Base-by-base conservation (phyloP, 768 basidiomycete species). In the Leccinum obscurum region DNA sequence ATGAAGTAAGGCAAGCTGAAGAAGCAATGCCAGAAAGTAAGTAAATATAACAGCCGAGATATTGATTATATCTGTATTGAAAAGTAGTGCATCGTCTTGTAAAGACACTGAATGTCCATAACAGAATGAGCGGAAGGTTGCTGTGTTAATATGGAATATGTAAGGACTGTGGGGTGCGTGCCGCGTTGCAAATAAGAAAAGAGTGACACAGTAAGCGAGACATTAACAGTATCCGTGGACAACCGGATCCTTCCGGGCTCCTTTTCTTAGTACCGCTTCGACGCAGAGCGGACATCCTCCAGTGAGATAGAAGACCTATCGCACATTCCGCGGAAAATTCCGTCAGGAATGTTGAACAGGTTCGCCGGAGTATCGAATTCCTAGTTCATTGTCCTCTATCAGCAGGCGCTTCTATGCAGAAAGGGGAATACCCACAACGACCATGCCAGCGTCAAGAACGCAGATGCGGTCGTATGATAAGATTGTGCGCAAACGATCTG, bases 261-360 rank as follows among this genome's bases (percentile, higher is more conserved):
- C 57, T 56, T 20, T 26, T 20, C 28, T 48, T 62, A 34, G 34
- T 35, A 35, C 10, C 48, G 51, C 35, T 53, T 75, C 26, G 67
- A 73, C 13, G 78, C 79, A 30, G 60, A 70, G 57, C 70, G 73
- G 60, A 94, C 85, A 70, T 95, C 93, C 39, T 88, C 85, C 11
- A 88, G 69, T 15, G 84, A 80, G 62, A 95, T 91, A 34, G 83
- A 83, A n/a, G 89, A 90, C 59, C 85, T 85, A 30, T 92, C 87
- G 67, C 92, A 94, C 92, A 96, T 95, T 52, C 85, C 84, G 41
- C 85, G 82, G 79, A 95, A 95, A 64, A 92, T 87, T 2, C 91
- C 86, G 54, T 82, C 78, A 3, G 77, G 60, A 7, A 72, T 76
- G 52, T 80, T 65, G 73, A 84, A 93, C 17, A 95, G 73, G 48